Evolutionary conservation across 2,329 filamentous ascomycete species (phyloP).

Genomic region (Neofusicoccum laricinum): DNA sequence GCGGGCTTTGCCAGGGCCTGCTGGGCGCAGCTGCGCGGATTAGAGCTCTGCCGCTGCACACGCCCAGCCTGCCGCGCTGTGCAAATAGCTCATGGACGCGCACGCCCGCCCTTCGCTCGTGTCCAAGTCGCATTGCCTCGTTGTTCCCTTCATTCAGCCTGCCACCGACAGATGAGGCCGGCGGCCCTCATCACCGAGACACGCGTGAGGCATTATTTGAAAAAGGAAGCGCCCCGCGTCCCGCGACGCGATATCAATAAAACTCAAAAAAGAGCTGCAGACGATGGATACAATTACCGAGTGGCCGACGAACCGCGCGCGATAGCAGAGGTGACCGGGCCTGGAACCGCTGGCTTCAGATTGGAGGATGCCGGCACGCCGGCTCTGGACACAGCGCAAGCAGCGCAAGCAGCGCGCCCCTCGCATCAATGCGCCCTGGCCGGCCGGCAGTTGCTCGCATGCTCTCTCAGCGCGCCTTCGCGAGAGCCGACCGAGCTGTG

Average conservation of each 20-base stretch:
- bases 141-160: not conserved
- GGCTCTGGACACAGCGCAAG: slow-evolving; percentile 1
- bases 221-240: not conserved
- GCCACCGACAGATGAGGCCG: not conserved
- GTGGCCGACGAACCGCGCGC: not conserved
- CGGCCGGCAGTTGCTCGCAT: not conserved
- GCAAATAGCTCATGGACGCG: not conserved
- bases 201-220: slow-evolving; percentile 4
- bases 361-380: slow-evolving; percentile 6
- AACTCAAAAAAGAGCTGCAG: not conserved
- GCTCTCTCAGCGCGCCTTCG: not conserved
- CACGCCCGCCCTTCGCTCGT: not conserved
- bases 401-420: not conserved
- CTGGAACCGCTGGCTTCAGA: slow-evolving; percentile 8
- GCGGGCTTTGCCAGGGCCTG: too few relatives aligned
- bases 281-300: not conserved
- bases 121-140: not conserved
- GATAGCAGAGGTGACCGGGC: not conserved
- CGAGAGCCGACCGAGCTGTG: not conserved
- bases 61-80: not conserved
- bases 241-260: not conserved
- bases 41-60: not conserved
- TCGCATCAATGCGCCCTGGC: not conserved
- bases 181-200: not conserved
- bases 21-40: too few relatives aligned